Base-by-base conservation (phyloP, 768 basidiomycete genomes). In the Rhodotorula taiwanensis region DNA sequence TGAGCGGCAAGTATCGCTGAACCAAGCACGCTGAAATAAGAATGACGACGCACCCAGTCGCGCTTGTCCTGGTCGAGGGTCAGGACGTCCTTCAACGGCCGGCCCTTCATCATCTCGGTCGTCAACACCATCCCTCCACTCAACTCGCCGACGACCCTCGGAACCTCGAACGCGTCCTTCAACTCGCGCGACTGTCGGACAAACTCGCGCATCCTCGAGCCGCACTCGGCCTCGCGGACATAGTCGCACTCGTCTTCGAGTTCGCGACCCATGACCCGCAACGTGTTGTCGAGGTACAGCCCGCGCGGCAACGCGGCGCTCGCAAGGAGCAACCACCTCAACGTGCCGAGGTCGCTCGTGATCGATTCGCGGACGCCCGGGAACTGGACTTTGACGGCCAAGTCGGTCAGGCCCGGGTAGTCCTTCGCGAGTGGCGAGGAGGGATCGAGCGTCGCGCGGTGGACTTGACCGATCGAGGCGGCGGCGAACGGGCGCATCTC, bases 391-490 rank as follows among this genome's bases (percentile, higher is more conserved):
- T 99, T 97, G 71, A 81, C 75, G 14, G 79, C 79, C n/a, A 79
- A 75, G 6, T 55, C 43, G 2, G 49, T 16, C 3, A 14, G 1
- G 5, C 10, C 11, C 23, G 68, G 52, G 21, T 56, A 53, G 11
- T 58, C 60, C 2, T 30, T 81, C 81, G 11, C 83, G 82, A 6
- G 82, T 83, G 30, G 76, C 74, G 59, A 60, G 20, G 76, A 68
- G 0, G 83, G 75, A 0, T 81, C 75, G 16, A 97, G 80, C 4
- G 82, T 78, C 0, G 88, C 94, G 0, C 73, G 77, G 72, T 99
- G 94, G 2, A 98, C 94, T 75, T 99, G 94, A 0, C 95, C 95
- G 39, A 99, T 98, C 4, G 94, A 97, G 1, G 94, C 94, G 0
- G 92, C 88, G 3, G 93, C 93, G 70, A 95, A 90, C 0, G 94